Conservation (phyloP, 805 yeast species). For the Priceomyces medius region DNA sequence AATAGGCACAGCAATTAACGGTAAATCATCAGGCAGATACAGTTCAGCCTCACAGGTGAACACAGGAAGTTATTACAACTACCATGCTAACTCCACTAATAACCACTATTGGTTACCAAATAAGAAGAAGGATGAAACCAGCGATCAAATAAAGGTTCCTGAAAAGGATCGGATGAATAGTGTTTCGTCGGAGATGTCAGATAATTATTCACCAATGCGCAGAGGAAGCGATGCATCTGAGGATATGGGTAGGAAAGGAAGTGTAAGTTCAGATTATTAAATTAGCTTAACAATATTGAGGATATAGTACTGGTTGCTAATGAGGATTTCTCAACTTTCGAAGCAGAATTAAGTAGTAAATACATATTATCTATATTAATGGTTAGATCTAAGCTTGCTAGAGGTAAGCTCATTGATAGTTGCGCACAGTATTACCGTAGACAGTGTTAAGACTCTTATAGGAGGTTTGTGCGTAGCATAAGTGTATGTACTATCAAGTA, state of each 20-base stretch:
- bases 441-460: too few relatives aligned
- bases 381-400: not conserved
- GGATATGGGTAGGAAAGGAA: conserved; percentile 16
- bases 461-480: too few relatives aligned
- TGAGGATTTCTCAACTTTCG: too few relatives aligned
- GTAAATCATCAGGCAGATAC: conserved; percentile 31
- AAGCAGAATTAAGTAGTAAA: not conserved
- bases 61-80: conserved; percentile 36
- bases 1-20: conserved; percentile 29
- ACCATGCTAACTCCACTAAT: conserved; percentile 34
- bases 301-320: too few relatives aligned
- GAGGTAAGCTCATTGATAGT: not conserved
- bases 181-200: conserved; percentile 6
- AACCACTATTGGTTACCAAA: conserved; percentile 40
- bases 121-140: conserved; percentile 7
- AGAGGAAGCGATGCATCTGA: conserved; percentile 7
- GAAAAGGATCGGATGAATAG: conserved; percentile 14
- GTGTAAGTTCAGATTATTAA: conserved; percentile 14
- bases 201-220: not conserved
- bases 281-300: too few relatives aligned
- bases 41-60: conserved; percentile 34
- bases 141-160: conserved; percentile 4
- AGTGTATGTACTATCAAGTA: not conserved
- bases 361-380: not conserved
- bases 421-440: not conserved